Base-by-base conservation (phyloP, 768 basidiomycete species). In the Zangia roseola region DNA sequence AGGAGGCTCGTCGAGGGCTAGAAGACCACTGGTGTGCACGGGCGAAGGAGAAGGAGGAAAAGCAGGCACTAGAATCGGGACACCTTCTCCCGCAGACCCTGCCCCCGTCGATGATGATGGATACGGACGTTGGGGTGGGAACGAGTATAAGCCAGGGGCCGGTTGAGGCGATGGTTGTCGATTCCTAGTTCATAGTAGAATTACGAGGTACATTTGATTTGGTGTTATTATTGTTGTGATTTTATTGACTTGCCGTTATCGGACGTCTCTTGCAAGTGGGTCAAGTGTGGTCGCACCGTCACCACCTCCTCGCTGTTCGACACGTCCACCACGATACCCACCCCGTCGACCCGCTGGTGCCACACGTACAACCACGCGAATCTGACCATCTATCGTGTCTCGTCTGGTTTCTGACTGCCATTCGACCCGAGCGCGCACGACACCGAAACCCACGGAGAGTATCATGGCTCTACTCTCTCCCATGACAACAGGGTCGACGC, bases 301-400 rank as follows among this genome's bases (percentile, higher is more conserved):
- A 47, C 49, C 55, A 38, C 50, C 43, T 40, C 48, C 55, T 55
- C 60, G 49, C 26, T 25, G 39, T 38, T 17, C 25, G 45, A 53
- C 53, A 50, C 63, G 45, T 43, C 51, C 42, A 45, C 52, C 40
- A 54, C 53, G 45, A 42, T 12, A 47, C 40, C 35, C 50, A 44
- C 30, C 28, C 35, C 25, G 40, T 16, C 16, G 28, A 20, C 43
- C 35, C 30, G 41, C 41, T 14, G 28, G 19, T 19, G 10, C 14
- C 28, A 19, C 48, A 38, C 47, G 8, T 24, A 10, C 30, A 16
- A 20, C 39, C 16, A 28, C 35, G 52, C 45, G 40, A 49, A 45
- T 43, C 34, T 64, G 67, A 67, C 76, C 77, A 74, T 77, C 76
- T 74, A 75, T 76, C 76, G 76, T 65, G 74, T 75, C 69, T 62